Percentiles rank a stretch among this genome's conserved stretches.
Evolutionary conservation across 208 protist genomes (phyloP).

Genomic region (Acanthamoeba lenticulata): DNA sequence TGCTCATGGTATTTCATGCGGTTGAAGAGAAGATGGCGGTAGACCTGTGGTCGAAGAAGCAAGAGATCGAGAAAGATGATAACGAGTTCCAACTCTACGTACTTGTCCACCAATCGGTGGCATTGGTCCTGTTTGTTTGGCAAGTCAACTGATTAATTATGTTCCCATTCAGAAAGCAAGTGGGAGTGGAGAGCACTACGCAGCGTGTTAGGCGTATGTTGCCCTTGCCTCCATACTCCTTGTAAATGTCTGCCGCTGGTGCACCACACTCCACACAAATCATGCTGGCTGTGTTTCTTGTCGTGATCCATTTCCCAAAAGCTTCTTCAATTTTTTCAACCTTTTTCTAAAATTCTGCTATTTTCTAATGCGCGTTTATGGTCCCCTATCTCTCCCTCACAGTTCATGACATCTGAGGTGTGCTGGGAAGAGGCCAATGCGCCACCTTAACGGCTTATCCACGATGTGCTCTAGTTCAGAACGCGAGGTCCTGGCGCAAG

Average conservation of each 20-base stretch:
- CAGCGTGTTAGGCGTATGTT: constrained; percentile 67
- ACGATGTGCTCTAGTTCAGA: no score
- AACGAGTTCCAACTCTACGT: constrained; percentile 67
- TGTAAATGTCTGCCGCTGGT: constrained; percentile 40
- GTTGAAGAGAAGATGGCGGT: constrained; percentile 72
- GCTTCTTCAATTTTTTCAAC: no score
- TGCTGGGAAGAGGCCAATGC: no score
- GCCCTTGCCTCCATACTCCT: constrained; percentile 26
- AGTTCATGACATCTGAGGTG: no score
- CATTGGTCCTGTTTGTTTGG: not conserved
- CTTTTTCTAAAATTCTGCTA: no score
- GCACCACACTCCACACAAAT: constrained; percentile 72
- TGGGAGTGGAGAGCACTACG: not conserved
- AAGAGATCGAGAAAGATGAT: constrained; percentile 71
- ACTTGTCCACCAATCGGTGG: constrained; percentile 65
- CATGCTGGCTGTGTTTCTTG: no score
- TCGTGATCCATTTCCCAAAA: no score
- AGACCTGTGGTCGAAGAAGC: constrained; percentile 69
- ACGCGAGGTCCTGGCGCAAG: no score
- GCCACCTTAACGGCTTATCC: no score
- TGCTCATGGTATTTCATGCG: constrained; percentile 29
- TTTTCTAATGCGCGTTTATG: no score
- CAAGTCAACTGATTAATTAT: not conserved
- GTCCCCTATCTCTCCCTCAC: no score
- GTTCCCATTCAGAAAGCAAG: not conserved